Percentiles rank a stretch among this genome's conserved stretches.
These are phyloP conservation scores for Babesia ovis DNA, from an alignment of 169 alveolate genomes.

Conservation along the genomic window DNA sequence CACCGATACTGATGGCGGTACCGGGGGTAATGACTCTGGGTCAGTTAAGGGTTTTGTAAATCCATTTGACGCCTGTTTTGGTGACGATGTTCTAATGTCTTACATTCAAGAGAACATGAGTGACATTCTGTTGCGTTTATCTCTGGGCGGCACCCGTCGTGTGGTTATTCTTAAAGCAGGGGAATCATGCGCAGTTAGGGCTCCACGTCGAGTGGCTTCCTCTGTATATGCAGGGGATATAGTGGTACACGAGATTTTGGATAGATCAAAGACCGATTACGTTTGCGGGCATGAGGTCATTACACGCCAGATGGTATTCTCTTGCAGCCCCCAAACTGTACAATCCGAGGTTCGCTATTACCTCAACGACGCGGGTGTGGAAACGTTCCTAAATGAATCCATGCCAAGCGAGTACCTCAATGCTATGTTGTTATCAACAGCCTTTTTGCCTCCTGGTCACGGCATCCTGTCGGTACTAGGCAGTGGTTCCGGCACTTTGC, in stretches of 20 bases:
- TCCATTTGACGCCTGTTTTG: slow-evolving; percentile 56
- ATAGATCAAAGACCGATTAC: background rate
- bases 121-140: slow-evolving; percentile 36
- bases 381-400: slow-evolving; percentile 4
- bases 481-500: slow-evolving; percentile 45
- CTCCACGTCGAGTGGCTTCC: slow-evolving; percentile 37
- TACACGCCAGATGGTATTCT: slow-evolving; percentile 75
- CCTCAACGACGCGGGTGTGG: slow-evolving; percentile 14
- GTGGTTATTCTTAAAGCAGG: slow-evolving; percentile 57
- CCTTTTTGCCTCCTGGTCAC: slow-evolving; percentile 17
- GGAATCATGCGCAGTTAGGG: slow-evolving; percentile 41
- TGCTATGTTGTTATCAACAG: slow-evolving; percentile 50
- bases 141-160: slow-evolving; percentile 20
- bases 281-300: slow-evolving; percentile 32
- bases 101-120: slow-evolving; percentile 44
- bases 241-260: slow-evolving; percentile 36
- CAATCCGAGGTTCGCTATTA: slow-evolving; percentile 67
- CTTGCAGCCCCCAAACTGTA: slow-evolving; percentile 74
- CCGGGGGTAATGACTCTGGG: background rate
- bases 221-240: slow-evolving; percentile 46
- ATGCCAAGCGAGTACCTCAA: slow-evolving; percentile 39
- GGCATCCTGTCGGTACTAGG: slow-evolving; percentile 43
- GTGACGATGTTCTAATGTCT: slow-evolving; percentile 38
- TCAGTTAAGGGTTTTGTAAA: slow-evolving; percentile 17
- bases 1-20: background rate